Conservation (phyloP, 2,329 filamentous ascomycete species). For the Rutstroemia sp. region DNA sequence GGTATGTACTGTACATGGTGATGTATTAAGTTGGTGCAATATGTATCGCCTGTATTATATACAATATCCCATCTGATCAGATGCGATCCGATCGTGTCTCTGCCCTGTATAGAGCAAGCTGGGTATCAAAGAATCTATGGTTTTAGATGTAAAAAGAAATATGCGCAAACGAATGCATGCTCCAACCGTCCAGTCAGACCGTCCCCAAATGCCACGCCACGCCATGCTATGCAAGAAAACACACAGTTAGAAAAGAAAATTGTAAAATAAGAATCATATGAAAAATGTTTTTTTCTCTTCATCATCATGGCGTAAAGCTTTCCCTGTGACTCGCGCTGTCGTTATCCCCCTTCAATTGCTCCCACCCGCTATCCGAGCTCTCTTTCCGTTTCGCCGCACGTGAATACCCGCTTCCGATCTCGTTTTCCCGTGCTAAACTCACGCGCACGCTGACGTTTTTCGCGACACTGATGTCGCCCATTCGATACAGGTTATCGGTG, state of each 20-base stretch:
- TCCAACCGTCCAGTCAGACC: too few species aligned
- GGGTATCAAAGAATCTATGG: too few species aligned
- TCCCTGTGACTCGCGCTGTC: slow-evolving; percentile 1
- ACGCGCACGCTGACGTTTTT: slow-evolving; percentile 20
- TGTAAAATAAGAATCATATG: neutral
- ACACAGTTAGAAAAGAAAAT: neutral
- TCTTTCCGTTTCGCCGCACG: neutral
- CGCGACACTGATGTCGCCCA: slow-evolving; percentile 21
- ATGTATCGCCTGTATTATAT: too few species aligned
- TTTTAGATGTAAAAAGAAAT: too few species aligned
- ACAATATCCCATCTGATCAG: too few species aligned
- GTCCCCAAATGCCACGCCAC: too few species aligned
- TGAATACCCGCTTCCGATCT: neutral
- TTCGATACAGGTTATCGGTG: slow-evolving; percentile 20
- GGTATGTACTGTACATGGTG: too few species aligned
- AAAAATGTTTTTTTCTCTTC: too few species aligned
- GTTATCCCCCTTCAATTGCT: neutral
- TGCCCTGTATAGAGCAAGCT: too few species aligned
- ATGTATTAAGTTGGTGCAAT: too few species aligned
- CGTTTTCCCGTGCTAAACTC: slow-evolving; percentile 5
- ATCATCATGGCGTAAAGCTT: neutral
- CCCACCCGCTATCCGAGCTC: slow-evolving; percentile 1
- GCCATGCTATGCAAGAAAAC: neutral
- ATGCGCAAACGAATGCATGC: too few species aligned
- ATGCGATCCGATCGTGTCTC: too few species aligned